A percentile compares a stretch with the other conserved stretches of the same genome.
phyloP scores from a whole-genome alignment of 2,329 filamentous ascomycete species.

The Gremmenia infestans region DNA sequence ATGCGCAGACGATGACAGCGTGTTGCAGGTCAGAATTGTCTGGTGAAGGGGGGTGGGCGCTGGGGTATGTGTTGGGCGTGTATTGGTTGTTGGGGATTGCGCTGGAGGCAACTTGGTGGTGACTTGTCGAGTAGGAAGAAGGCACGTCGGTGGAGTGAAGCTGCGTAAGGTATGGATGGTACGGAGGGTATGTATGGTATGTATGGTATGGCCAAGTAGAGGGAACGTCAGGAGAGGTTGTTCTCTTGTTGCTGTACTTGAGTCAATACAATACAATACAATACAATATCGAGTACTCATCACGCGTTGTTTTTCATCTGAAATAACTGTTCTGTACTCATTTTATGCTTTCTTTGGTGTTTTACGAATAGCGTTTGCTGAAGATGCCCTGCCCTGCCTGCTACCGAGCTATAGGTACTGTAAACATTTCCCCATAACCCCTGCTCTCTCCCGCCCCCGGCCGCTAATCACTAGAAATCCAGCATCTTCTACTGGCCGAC shows the following conservation, averaged over 20 bases:
- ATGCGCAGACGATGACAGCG: slow-evolving; percentile 3
- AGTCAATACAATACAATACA: neutral
- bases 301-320: neutral
- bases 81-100: slow-evolving; percentile 21
- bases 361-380: neutral
- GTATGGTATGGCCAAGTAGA: neutral
- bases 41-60: neutral
- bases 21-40: neutral
- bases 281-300: neutral
- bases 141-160: slow-evolving; percentile 19
- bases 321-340: neutral
- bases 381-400: neutral
- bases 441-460: neutral
- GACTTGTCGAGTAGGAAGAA: slow-evolving; percentile 21
- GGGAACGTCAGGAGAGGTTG: neutral
- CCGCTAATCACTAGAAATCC: neutral
- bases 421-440: neutral
- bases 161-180: neutral
- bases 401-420: too few species aligned
- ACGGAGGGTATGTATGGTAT: too few species aligned
- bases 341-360: neutral
- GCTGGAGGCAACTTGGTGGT: slow-evolving; percentile 4
- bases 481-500: neutral
- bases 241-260: neutral
- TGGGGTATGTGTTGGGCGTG: slow-evolving; percentile 23